Evolutionary conservation across 768 basidiomycete species (phyloP).

Genomic region (Suillus spraguei): DNA sequence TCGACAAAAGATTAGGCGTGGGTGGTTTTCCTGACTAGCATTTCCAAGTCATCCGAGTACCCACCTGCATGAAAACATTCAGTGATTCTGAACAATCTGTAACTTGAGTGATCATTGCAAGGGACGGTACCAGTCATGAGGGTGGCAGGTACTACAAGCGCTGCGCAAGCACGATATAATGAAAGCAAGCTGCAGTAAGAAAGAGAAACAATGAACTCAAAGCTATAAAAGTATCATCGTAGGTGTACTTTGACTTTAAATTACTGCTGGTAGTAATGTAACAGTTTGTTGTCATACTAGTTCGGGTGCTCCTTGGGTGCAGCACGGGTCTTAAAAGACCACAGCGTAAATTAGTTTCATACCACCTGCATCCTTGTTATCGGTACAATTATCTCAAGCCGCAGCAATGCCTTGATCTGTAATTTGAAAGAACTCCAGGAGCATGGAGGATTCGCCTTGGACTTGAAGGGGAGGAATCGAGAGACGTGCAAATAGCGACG

Average conservation of each 20-base stretch:
- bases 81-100: neutral
- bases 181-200: neutral
- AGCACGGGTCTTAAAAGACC: neutral
- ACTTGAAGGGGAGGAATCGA: neutral
- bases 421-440: neutral
- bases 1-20: neutral
- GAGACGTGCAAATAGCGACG: slow-evolving; percentile 1
- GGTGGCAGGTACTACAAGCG: too few relatives aligned
- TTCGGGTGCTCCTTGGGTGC: neutral
- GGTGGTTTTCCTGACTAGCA: neutral
- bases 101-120: neutral
- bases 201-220: neutral
- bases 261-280: neutral
- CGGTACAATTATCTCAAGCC: neutral
- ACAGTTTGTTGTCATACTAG: neutral
- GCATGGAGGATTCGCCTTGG: neutral
- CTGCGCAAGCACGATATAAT: neutral
- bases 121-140: too few relatives aligned
- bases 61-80: neutral
- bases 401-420: neutral
- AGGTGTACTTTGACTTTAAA: neutral
- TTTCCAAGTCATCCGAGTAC: neutral
- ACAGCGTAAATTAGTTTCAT: neutral
- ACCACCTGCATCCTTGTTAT: neutral
- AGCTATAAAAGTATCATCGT: too few relatives aligned